Evolutionary conservation across 2,329 filamentous ascomycete species (phyloP).

Genomic region (Sporothrix euskadiensis): DNA sequence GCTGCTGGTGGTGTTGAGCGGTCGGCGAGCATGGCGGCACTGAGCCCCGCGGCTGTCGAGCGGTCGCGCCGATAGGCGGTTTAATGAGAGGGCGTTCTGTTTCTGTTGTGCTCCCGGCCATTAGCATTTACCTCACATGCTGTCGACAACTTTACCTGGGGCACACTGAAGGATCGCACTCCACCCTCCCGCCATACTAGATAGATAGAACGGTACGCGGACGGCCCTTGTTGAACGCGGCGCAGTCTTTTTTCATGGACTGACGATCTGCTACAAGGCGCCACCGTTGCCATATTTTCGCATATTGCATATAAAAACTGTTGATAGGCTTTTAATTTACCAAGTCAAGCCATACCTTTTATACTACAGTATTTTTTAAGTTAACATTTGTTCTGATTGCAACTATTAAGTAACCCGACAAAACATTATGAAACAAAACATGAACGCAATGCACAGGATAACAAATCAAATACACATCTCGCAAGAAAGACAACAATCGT

Average conservation of each 20-base stretch:
- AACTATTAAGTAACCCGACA: not conserved
- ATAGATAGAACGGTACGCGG: slow-evolving; percentile 17
- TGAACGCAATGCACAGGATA: not conserved
- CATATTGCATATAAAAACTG: not conserved
- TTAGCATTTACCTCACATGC: not conserved
- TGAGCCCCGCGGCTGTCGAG: slow-evolving; percentile 34
- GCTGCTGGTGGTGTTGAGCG: slow-evolving; percentile 34
- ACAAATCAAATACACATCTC: not conserved
- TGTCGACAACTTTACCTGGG: not conserved
- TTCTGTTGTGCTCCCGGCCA: not conserved
- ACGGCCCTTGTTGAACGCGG: slow-evolving; percentile 5
- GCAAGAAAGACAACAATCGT: not conserved
- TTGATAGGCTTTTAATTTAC: slow-evolving; percentile 11
- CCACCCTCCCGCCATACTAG: not conserved
- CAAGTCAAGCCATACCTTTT: not conserved
- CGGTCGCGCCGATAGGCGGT: slow-evolving; percentile 29
- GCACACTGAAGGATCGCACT: not conserved
- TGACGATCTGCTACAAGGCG: not conserved
- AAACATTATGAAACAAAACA: not conserved
- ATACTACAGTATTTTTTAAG: not conserved
- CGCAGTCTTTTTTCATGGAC: slow-evolving; percentile 3
- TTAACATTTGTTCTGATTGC: not conserved
- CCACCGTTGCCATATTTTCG: slow-evolving; percentile 2
- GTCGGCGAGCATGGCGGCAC: slow-evolving; percentile 29
- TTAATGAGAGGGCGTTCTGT: not conserved